Base-by-base conservation (phyloP, 805 yeast genomes). In the Ogataea nonfermentans region DNA sequence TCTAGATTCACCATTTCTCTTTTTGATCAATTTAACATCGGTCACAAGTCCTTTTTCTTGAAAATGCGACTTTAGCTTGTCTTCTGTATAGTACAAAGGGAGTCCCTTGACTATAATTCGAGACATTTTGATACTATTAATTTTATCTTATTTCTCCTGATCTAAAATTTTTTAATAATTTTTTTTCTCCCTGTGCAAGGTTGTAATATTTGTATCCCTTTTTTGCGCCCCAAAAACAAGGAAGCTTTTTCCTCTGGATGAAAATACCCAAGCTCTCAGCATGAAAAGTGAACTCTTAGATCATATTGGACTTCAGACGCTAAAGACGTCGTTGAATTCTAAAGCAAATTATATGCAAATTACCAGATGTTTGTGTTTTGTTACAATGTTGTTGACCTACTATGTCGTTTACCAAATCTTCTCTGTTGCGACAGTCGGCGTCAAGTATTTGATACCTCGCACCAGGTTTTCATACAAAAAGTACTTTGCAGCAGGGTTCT, bases 81-180 rank as follows among this genome's bases (percentile, higher is more conserved):
- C 88, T 59, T 91, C 96, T 0, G 81, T 76, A 44, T 79, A 73
- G 58, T 84, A 85, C 48, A 70, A 67, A 7, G 98, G 98, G 36
- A 91, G 71, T 30, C 95, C 93, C 61, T 87, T 91, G 6, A 91
- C 95, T 52, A 91, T 91, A 37, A 91, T 74, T 65, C 98, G 84
- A 14, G 98, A 90, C 81, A 76, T 76, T 14, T 13, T 31, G 28
- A 6, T 6, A 14, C 28, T 32, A 33, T 12, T 24, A 25, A 11
- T 32, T 11, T 4, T 4, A 19, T n/a, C 12, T 12, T 32, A 16
- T 24, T 26, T 13, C 17, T 13, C 17, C 8, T 17, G 23, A 12
- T 31, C 16, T 31, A 15, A 14, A 9, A 7, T 23, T 11, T 32
- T 24, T 23, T 24, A 19, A 19, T 15, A 13, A 9, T 15, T 23